Percentiles rank a stretch among this genome's conserved stretches.
Evolutionary conservation across 2,329 filamentous ascomycete species (phyloP).

Genomic region (Tolypocladium inflatum): DNA sequence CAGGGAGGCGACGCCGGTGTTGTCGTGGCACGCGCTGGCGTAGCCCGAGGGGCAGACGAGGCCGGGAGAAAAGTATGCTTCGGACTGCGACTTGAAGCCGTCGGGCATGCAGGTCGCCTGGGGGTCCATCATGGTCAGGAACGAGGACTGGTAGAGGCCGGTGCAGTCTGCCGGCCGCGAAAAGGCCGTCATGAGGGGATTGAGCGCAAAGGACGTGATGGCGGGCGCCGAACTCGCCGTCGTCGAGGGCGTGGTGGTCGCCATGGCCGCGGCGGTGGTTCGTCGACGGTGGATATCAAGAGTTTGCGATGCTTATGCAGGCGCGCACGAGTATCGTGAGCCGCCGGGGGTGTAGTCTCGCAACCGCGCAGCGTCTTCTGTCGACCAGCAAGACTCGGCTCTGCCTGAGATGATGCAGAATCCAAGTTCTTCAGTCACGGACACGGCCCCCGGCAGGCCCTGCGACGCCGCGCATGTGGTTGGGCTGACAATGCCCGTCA

Average conservation of each 20-base stretch:
- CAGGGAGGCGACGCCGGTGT: constrained; percentile 12
- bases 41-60: constrained; percentile 21
- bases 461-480: neutral
- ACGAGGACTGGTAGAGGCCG: constrained; percentile 10
- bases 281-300: neutral
- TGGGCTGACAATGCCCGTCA: neutral
- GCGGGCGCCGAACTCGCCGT: neutral
- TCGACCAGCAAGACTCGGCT: neutral
- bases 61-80: constrained; percentile 21
- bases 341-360: neutral
- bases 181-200: constrained; percentile 17
- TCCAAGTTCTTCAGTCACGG: neutral
- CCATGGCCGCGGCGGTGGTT: neutral
- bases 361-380: neutral
- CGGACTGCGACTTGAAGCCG: constrained; percentile 14
- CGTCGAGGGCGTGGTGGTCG: neutral
- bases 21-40: constrained; percentile 18
- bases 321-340: neutral
- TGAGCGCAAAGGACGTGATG: constrained; percentile 11
- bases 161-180: constrained; percentile 10
- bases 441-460: neutral
- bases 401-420: neutral
- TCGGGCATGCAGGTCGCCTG: constrained; percentile 17
- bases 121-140: constrained; percentile 21
- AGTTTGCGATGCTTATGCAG: neutral